These are phyloP conservation scores for Xylaria sp. DNA, from an alignment of 2,329 filamentous ascomycete genomes.

Conservation along the genomic window DNA sequence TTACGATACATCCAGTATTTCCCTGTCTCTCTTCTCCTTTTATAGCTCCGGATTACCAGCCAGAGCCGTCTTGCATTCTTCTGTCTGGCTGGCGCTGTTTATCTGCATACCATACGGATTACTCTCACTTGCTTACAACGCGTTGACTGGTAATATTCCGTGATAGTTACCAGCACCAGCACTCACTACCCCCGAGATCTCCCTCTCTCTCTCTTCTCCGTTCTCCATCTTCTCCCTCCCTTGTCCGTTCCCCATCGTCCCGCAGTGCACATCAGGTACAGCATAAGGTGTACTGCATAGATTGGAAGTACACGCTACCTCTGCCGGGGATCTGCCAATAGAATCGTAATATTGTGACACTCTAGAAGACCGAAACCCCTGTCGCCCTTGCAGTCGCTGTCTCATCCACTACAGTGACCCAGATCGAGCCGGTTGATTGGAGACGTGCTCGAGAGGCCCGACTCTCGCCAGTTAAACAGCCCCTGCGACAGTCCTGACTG, in stretches of 20 bases:
- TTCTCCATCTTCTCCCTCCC: neutral
- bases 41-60: neutral
- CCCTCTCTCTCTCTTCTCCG: neutral
- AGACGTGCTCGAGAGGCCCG: neutral
- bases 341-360: neutral
- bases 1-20: neutral
- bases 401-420: conserved; percentile 16
- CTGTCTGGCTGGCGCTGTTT: conserved; percentile 3
- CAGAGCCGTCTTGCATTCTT: conserved; percentile 6
- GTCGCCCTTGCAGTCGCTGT: conserved; percentile 19
- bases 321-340: conserved; percentile 11
- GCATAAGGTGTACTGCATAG: neutral
- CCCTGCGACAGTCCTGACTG: neutral
- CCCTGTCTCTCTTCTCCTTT: neutral
- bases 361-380: conserved; percentile 10
- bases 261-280: neutral
- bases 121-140: too few relatives aligned
- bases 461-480: conserved; percentile 14
- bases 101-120: neutral
- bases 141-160: too few relatives aligned
- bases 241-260: neutral
- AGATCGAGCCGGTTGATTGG: conserved; percentile 19
- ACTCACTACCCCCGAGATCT: neutral
- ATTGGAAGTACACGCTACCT: neutral
- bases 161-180: neutral